Evolutionary conservation across 257 asterid species (phyloP).

Genomic region (Mitragyna speciosa): DNA sequence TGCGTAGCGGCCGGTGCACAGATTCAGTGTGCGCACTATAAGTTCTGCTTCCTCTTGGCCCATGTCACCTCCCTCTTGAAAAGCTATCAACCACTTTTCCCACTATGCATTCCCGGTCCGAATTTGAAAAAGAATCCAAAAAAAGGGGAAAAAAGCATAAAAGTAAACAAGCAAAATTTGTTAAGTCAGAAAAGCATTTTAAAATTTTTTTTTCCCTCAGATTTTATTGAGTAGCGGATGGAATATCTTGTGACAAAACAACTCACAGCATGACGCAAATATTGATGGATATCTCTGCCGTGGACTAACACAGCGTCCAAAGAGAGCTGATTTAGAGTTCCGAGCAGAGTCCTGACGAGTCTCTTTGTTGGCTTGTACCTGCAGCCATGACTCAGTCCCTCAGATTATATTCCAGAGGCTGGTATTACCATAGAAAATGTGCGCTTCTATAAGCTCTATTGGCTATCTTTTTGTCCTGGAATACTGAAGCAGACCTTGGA

Average conservation of each 20-base stretch:
- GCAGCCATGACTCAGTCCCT: background rate
- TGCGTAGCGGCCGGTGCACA: slow-evolving; percentile 11
- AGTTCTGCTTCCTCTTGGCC: slow-evolving; percentile 52
- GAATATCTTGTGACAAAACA: background rate
- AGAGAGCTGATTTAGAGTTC: slow-evolving; percentile 64
- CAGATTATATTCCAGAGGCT: background rate
- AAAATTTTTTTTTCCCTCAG: background rate
- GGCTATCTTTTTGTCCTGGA: too few relatives aligned
- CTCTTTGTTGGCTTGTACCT: slow-evolving; percentile 44
- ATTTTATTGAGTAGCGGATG: background rate
- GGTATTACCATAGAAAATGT: background rate
- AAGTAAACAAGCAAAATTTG: background rate
- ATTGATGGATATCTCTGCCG: slow-evolving; percentile 56
- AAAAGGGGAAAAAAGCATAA: background rate
- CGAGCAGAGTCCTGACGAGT: slow-evolving; percentile 40
- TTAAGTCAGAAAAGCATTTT: slow-evolving; percentile 1
- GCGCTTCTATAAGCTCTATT: background rate
- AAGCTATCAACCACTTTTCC: slow-evolving; percentile 59
- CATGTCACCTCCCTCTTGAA: slow-evolving; percentile 25
- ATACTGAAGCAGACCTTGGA: too few relatives aligned
- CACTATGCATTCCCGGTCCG: slow-evolving; percentile 43
- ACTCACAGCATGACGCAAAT: slow-evolving; percentile 51
- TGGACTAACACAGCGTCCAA: slow-evolving; percentile 51
- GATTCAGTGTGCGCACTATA: slow-evolving; percentile 44
- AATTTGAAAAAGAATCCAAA: background rate